phyloP scores from a whole-genome alignment of 805 yeast species.

The Lachancea cidri region DNA sequence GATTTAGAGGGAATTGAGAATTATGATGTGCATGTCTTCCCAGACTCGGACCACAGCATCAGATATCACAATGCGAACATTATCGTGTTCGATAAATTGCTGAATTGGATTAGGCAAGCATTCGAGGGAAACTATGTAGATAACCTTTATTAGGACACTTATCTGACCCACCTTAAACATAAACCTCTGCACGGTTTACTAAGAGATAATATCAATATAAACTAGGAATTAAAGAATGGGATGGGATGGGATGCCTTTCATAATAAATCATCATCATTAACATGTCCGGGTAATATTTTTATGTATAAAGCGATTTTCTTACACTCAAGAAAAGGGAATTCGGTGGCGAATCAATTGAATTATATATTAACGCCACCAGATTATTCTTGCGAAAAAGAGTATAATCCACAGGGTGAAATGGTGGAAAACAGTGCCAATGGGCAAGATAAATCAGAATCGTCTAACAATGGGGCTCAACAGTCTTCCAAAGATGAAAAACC shows the following conservation, averaged over 20 bases:
- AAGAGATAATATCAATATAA: too few relatives aligned
- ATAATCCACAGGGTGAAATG: constrained; percentile 8
- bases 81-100: constrained; percentile 63
- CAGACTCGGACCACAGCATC: constrained; percentile 75
- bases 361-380: not conserved
- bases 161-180: too few relatives aligned
- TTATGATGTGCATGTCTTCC: constrained; percentile 72
- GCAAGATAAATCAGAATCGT: constrained; percentile 12
- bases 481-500: constrained; percentile 12
- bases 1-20: constrained; percentile 75
- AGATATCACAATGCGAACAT: constrained; percentile 65
- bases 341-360: constrained; percentile 9
- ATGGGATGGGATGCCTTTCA: not conserved
- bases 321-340: not conserved
- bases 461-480: constrained; percentile 8
- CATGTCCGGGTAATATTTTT: not conserved
- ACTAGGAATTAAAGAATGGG: too few relatives aligned
- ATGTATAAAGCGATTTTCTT: not conserved
- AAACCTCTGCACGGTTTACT: too few relatives aligned
- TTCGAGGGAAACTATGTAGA: constrained; percentile 44
- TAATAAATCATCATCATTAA: not conserved
- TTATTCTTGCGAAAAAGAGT: not conserved
- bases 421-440: constrained; percentile 15
- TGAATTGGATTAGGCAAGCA: constrained; percentile 61
- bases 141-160: not conserved